Conservation (phyloP, 805 yeast genomes). For the Grigorovia humatica region DNA sequence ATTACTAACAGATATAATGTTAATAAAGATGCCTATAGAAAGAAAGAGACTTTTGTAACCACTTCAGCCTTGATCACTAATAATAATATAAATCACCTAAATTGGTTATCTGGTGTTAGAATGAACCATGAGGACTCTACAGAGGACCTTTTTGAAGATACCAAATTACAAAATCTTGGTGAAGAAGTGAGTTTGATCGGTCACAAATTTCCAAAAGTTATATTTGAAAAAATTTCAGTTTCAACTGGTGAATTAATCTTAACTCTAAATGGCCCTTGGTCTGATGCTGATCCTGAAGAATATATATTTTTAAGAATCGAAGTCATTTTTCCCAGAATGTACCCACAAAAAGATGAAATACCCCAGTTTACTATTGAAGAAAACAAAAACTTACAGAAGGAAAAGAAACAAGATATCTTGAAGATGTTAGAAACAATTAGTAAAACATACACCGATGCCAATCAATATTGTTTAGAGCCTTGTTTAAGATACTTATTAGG, state of each 20-base stretch:
- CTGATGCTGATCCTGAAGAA: conserved; percentile 29
- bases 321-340: conserved; percentile 58
- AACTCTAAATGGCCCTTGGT: conserved; percentile 77
- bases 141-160: conserved; percentile 29
- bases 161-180: conserved; percentile 56
- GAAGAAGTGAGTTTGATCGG: conserved; percentile 88
- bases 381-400: conserved; percentile 52
- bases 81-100: conserved; percentile 53
- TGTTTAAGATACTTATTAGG: conserved; percentile 73
- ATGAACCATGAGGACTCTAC: conserved; percentile 37
- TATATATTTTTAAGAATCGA: conserved; percentile 58
- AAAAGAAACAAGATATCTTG: conserved; percentile 41
- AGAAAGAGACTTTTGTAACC: conserved; percentile 33
- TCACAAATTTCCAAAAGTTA: conserved; percentile 75
- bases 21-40: conserved; percentile 8
- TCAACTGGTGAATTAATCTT: conserved; percentile 71
- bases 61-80: conserved; percentile 28
- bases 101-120: conserved; percentile 90
- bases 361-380: conserved; percentile 67
- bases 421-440: conserved; percentile 46
- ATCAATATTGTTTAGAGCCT: conserved; percentile 68
- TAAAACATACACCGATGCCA: conserved; percentile 41
- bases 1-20: conserved; percentile 11
- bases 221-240: conserved; percentile 80
- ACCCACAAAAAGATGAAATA: conserved; percentile 46